A percentile compares a stretch with the other conserved stretches of the same genome.
Evolutionary conservation across 306 rosid species (phyloP).

Genomic region (Quercus aquifolioides): DNA sequence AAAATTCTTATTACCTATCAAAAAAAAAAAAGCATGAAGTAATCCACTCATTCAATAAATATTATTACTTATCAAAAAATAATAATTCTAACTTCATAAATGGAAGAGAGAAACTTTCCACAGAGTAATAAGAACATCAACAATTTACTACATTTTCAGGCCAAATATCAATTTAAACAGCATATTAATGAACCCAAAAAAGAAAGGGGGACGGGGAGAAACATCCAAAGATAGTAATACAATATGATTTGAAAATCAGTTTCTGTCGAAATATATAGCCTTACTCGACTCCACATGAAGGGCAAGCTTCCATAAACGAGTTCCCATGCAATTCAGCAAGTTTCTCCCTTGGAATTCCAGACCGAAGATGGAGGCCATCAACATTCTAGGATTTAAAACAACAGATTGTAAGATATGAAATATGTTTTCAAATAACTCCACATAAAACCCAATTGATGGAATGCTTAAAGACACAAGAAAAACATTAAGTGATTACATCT

Average conservation of each 20-base stretch:
- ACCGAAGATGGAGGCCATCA: slow-evolving; percentile 98
- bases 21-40: too few species aligned
- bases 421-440: not conserved
- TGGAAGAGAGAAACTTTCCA: not conserved
- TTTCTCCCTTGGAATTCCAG: slow-evolving; percentile 96
- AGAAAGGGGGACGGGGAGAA: not conserved
- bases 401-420: slow-evolving; percentile 8
- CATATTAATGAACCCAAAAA: not conserved
- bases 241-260: not conserved
- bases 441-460: slow-evolving; percentile 1
- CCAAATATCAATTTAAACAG: not conserved
- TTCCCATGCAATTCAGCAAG: slow-evolving; percentile 93
- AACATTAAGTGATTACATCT: not conserved
- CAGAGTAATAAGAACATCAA: not conserved
- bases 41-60: too few species aligned
- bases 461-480: slow-evolving; percentile 1
- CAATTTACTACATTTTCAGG: not conserved
- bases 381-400: slow-evolving; percentile 68
- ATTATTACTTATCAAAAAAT: too few species aligned
- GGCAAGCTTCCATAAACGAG: slow-evolving; percentile 95
- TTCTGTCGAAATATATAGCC: slow-evolving; percentile 21
- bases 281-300: slow-evolving; percentile 90
- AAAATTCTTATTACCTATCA: too few species aligned
- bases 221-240: not conserved
- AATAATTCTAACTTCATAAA: not conserved